Percentiles rank a stretch among this genome's conserved stretches.
Conservation (phyloP, 2,329 filamentous ascomycete genomes). For the Blastomyces percursus region DNA sequence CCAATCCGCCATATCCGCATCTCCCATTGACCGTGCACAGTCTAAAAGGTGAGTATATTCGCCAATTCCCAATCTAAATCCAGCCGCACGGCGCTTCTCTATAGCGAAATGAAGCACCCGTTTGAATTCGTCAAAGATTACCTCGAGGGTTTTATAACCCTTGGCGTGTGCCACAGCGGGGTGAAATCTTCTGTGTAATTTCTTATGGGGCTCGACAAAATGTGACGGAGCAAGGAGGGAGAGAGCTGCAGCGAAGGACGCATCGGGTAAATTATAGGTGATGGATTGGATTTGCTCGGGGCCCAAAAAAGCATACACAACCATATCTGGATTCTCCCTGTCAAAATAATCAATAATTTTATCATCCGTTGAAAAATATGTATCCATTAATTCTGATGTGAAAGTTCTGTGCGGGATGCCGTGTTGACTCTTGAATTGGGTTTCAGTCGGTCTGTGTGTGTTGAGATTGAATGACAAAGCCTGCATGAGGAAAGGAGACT, state of each 20-base stretch:
- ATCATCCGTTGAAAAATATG: background rate
- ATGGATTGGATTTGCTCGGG: constrained; percentile 4
- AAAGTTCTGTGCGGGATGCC: background rate
- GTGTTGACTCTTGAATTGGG: background rate
- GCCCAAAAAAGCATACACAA: constrained; percentile 13
- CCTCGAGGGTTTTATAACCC: constrained; percentile 29
- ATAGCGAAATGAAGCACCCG: constrained; percentile 30
- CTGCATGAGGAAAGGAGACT: constrained; percentile 1
- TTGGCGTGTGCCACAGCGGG: constrained; percentile 35
- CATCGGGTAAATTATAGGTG: constrained; percentile 36
- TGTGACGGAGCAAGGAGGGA: constrained; percentile 49
- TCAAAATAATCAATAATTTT: background rate
- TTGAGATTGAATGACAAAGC: constrained; percentile 1
- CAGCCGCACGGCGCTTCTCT: constrained; percentile 26
- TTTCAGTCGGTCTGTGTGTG: background rate
- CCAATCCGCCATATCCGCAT: constrained; percentile 32
- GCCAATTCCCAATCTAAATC: constrained; percentile 30
- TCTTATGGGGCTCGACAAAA: constrained; percentile 38
- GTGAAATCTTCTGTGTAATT: constrained; percentile 42
- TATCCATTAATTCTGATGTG: constrained; percentile 7
- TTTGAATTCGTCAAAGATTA: constrained; percentile 32
- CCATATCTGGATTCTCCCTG: constrained; percentile 13
- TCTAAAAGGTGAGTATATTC: constrained; percentile 46
- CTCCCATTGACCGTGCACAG: constrained; percentile 40
- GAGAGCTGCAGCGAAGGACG: constrained; percentile 54